Base-by-base conservation (phyloP, 768 basidiomycete species). In the Phaeotremella skinneri region DNA sequence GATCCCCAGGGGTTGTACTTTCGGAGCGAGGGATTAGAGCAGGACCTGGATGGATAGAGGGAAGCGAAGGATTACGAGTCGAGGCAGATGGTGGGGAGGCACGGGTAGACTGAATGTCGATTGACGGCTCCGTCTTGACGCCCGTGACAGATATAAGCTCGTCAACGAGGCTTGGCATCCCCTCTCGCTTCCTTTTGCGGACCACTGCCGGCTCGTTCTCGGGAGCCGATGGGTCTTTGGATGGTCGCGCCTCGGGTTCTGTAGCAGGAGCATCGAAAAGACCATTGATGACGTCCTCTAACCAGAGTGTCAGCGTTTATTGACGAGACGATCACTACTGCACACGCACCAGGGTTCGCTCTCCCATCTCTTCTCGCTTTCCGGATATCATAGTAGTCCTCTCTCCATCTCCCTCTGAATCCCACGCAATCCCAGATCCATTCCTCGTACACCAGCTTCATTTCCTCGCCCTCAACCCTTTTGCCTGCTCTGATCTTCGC, bases 341-440 rank as follows among this genome's bases (percentile, higher is more conserved):
- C 16, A 21, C 20, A 67, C 68, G 50, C 34, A 72, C 70, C 65
- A 49, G 66, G 52, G 4, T 52, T 52, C 0, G 63, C 62, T 43
- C 55, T 61, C 1, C 56, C 66, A n/a, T 56, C 48, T 55, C 61
- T 56, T 30, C 71, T 52, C 21, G 66, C 41, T 37, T 72, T 69
- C 16, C 67, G 45, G 4, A 68, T 58, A 64, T 73, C 70, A 66
- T 77, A 78, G 41, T 57, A 55, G 34, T 74, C 72, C 59, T 77
- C 76, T 53, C 64, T 68, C 67, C 70, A 78, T 34, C 77, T 65
- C 25, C 87, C 90, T 58, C 85, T 85, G 69, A 84, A 89, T 41
- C 86, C 84, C 2, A 93, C 68, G 26, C 83, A 93, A 69, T 96
- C 92, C 90, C 90, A 93, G 56, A 96, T 88, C 93, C 93, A 97